These are phyloP conservation scores for Ceratobasidium sp. DNA, from an alignment of 1,284 basidiomycete genomes.

Conservation along the genomic window DNA sequence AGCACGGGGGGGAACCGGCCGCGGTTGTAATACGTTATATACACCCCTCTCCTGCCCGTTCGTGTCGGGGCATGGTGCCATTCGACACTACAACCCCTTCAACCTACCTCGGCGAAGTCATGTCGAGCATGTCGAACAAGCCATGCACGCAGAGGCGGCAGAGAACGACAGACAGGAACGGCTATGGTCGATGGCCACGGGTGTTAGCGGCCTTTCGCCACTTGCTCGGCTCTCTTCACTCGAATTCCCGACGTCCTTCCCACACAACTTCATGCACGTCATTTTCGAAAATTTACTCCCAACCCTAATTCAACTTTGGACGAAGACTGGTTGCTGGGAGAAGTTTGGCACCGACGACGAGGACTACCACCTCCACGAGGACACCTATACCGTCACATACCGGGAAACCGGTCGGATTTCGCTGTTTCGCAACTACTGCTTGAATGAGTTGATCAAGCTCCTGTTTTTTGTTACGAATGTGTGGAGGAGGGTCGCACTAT, in stretches of 20 bases:
- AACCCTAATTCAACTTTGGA: slow-evolving; percentile 42
- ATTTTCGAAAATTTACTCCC: slow-evolving; percentile 46
- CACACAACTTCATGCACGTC: slow-evolving; percentile 48
- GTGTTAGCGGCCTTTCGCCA: slow-evolving; percentile 42
- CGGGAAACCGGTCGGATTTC: too few relatives aligned
- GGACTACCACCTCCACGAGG: background rate
- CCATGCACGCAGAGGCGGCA: background rate
- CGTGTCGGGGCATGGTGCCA: background rate
- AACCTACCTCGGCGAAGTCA: slow-evolving; percentile 34
- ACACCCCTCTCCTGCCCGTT: slow-evolving; percentile 38
- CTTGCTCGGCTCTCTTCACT: slow-evolving; percentile 40
- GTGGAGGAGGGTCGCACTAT: too few relatives aligned
- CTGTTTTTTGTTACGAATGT: too few relatives aligned
- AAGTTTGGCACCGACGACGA: slow-evolving; percentile 9
- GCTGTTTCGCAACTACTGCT: too few relatives aligned
- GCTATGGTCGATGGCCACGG: slow-evolving; percentile 1
- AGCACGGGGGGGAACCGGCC: background rate
- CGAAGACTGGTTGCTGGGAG: background rate
- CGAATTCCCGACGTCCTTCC: slow-evolving; percentile 44
- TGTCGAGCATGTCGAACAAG: background rate
- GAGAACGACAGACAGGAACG: background rate
- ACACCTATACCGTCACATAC: background rate
- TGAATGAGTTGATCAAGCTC: too few relatives aligned
- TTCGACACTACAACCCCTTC: slow-evolving; percentile 20
- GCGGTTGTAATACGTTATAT: slow-evolving; percentile 14